Percentiles rank a stretch among this genome's conserved stretches.
Conservation (phyloP, 345 rosid genomes). For the Salix brachista region DNA sequence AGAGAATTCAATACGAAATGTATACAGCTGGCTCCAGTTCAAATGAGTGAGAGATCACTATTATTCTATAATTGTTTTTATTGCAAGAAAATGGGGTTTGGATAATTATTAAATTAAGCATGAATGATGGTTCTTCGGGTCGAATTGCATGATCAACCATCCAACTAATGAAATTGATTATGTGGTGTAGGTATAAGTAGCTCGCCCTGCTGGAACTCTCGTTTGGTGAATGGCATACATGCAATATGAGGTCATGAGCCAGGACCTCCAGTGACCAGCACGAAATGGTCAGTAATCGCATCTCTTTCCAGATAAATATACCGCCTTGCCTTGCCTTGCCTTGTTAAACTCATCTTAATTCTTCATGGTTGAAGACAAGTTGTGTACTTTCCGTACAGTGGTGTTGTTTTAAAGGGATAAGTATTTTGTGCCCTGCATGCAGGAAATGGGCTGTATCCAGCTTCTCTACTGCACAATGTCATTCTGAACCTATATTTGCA, state of each 20-base stretch:
- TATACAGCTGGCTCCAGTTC: neutral
- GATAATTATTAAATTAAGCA: neutral
- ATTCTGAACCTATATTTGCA: neutral
- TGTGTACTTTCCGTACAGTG: conserved; percentile 9
- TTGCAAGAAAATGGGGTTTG: neutral
- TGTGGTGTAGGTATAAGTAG: neutral
- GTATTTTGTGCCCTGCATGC: conserved; percentile 26
- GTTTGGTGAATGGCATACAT: neutral
- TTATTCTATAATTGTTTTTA: neutral
- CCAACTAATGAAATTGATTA: neutral
- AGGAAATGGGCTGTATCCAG: conserved; percentile 20
- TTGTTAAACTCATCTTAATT: neutral
- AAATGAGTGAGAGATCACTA: neutral
- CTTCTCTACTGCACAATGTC: conserved; percentile 18
- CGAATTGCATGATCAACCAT: neutral
- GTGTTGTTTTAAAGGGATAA: conserved; percentile 14
- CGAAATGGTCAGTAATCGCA: neutral
- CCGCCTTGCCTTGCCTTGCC: neutral
- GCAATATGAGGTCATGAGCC: conserved; percentile 1
- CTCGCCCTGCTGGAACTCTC: conserved; percentile 15
- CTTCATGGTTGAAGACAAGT: neutral
- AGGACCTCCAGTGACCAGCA: conserved; percentile 1
- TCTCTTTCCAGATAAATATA: too few relatives aligned
- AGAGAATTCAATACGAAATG: neutral
- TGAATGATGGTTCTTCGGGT: neutral